Evolutionary conservation across 2,329 filamentous ascomycete species (phyloP), one percentile per base, ranked within the genome.

Genomic region (Aschersonia sp.): DNA sequence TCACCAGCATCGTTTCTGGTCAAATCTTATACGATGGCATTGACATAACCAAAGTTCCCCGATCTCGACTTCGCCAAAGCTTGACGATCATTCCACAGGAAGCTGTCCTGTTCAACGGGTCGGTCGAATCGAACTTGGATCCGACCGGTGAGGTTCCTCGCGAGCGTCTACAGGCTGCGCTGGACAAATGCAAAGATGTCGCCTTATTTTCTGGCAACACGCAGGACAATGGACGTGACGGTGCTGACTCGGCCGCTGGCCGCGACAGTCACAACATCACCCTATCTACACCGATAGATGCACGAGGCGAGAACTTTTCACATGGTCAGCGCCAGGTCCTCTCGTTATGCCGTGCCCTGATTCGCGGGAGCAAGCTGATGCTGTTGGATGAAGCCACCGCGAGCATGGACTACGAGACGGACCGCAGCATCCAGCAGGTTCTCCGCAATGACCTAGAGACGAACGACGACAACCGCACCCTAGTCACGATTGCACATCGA

Each of bases 121-220:
- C 68, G 9, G 67, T 77, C 9, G 61, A 64, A 44, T 71, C 69
- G 10, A 77, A 86, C 55, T 70, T 87, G 10, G 82, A 87, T 58
- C 78, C 83, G 0, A 78, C 80, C 40, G 70, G 73, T 35, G 67
- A 73, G 35, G 68, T 80, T 31, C 66, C 72, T 0, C 72, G 75
- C 46, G 63, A 64, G 1, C 68, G 73, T 40, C 68, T 86, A 0
- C 68, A 72, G 31, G 74, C 73, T 51, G 81, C 79, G 0, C 67
- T 87, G 4, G 69, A 75, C 31, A 75, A 80, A 43, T 83, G 82
- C 53, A 73, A 76, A 55, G 71, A 80, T 12, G 71, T 82, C 45
- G 74, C 72, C 3, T 74, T 69, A 29, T 74, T 75, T 55, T 67
- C 66, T 20, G 64, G 65, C 30, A 65, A 65, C 41, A 61, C 61